These are phyloP conservation scores for Piloderma croceum DNA, from an alignment of 768 basidiomycete species.

Conservation along the genomic window DNA sequence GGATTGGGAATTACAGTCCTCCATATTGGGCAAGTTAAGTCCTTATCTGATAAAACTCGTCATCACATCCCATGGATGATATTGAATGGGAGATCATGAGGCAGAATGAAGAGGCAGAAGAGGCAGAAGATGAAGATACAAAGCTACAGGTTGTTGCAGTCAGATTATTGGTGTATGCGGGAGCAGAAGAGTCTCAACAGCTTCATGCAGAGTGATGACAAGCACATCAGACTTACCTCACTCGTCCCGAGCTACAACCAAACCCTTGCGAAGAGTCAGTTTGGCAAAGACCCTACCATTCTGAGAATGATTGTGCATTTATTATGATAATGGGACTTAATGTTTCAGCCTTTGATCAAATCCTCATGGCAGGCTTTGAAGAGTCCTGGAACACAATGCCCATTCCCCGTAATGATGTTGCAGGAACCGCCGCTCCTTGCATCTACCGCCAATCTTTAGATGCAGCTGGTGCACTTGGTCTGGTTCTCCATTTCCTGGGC, in stretches of 20 bases:
- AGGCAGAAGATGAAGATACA: neutral
- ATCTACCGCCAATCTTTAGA: constrained; percentile 27
- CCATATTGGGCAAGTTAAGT: neutral
- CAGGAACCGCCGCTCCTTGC: constrained; percentile 17
- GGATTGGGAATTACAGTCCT: neutral
- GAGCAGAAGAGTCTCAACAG: neutral
- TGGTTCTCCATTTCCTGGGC: constrained; percentile 35
- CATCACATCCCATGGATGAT: neutral
- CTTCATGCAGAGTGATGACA: neutral
- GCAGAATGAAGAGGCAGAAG: neutral
- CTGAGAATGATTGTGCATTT: constrained; percentile 31
- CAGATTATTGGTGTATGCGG: neutral
- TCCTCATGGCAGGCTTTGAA: constrained; percentile 31
- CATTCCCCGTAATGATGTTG: constrained; percentile 28
- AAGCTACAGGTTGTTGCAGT: neutral
- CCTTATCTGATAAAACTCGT: neutral
- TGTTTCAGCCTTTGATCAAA: constrained; percentile 28
- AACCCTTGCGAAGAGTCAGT: constrained; percentile 29
- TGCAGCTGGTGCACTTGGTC: constrained; percentile 36
- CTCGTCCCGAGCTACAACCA: constrained; percentile 27
- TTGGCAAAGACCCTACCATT: constrained; percentile 30
- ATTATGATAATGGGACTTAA: constrained; percentile 44
- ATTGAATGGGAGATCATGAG: neutral
- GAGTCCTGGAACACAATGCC: constrained; percentile 14
- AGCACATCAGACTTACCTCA: constrained; percentile 25